Base-by-base conservation (phyloP, 202 grass and related monocot genomes). In the Saccharum hybrid region DNA sequence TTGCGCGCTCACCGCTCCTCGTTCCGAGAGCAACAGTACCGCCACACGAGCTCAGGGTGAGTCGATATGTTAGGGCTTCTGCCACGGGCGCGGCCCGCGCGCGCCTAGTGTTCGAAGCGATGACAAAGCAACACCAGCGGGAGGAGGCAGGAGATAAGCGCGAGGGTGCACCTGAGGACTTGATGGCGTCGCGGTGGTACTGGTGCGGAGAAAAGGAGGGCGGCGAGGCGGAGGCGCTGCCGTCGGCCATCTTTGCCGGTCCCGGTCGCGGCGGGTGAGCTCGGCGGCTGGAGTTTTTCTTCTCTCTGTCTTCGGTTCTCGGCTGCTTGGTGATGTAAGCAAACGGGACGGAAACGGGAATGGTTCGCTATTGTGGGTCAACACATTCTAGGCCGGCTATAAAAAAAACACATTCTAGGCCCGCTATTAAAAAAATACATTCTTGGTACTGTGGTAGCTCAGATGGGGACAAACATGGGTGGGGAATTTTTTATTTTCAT, bases 161-260 rank as follows among this genome's bases (percentile, higher is more conserved):
- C 23, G 65, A 46, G 77, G 34, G 70, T 6, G 56, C 59, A 98
- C 95, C 95, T 93, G 95, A 90, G 49, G 85, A 89, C 76, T 94
- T 98, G 72, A 98, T 88, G 63, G 90, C 83, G 39, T 80, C 81
- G 10, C 95, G 92, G 64, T 74, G 90, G 65, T 90, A 48, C 75
- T 86, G 82, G 23, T 66, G 75, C 63, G 84, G 74, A 37, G 63
- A 81, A 43, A 56, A 52, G 15, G 79, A 81, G 60, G 49, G 69
- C 41, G 81, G 59, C 68, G 79, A 71, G 36, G 86, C 39, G 68
- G 87, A 72, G 86, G 76, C 23, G 70, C 86, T 84, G 38, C 83
- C 87, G 82, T 90, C 91, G 82, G 87, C 90, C 95, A 97, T 94
- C 66, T 42, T 84, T 77, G 71, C 33, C 82, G 80, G 64, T 18